These are phyloP conservation scores for Pleurotus citrinopileatus DNA, from an alignment of 768 basidiomycete species.

Conservation along the genomic window DNA sequence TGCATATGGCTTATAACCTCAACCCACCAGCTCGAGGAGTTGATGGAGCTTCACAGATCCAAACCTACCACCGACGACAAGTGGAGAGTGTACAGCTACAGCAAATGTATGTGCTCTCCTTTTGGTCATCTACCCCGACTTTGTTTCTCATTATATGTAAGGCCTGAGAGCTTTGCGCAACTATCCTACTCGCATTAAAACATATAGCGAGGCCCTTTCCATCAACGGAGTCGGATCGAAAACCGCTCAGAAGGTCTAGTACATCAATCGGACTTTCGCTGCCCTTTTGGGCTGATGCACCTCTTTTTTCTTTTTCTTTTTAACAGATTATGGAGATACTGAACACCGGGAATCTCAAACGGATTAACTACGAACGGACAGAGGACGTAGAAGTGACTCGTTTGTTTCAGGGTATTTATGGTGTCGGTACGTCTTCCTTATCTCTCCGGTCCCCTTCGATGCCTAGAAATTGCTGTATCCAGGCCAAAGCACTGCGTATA, in stretches of 20 bases:
- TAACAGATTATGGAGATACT: conserved; percentile 79
- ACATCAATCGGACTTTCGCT: no score
- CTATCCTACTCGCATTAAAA: conserved; percentile 56
- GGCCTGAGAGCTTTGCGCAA: conserved; percentile 58
- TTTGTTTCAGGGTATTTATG: conserved; percentile 80
- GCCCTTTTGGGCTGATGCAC: no score
- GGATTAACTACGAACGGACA: conserved; percentile 66
- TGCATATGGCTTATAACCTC: not conserved
- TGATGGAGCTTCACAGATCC: conserved; percentile 61
- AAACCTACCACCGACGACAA: conserved; percentile 58
- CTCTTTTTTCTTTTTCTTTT: no score
- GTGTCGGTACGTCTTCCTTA: conserved; percentile 59
- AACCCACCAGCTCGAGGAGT: conserved; percentile 54
- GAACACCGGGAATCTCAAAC: conserved; percentile 65
- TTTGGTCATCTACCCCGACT: not conserved
- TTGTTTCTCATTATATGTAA: conserved; percentile 19
- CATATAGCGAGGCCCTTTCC: conserved; percentile 53
- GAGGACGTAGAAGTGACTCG: conserved; percentile 55
- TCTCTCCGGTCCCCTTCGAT: not conserved
- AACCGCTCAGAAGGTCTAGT: conserved; percentile 77
- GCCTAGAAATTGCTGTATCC: not conserved
- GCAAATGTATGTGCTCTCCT: conserved; percentile 48
- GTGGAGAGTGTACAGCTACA: conserved; percentile 67
- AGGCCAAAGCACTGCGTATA: conserved; percentile 65
- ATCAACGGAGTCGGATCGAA: conserved; percentile 69